Evolutionary conservation across 169 alveolate species (phyloP), one percentile per base, ranked within the genome.

Genomic region (Plasmodium adleri): DNA sequence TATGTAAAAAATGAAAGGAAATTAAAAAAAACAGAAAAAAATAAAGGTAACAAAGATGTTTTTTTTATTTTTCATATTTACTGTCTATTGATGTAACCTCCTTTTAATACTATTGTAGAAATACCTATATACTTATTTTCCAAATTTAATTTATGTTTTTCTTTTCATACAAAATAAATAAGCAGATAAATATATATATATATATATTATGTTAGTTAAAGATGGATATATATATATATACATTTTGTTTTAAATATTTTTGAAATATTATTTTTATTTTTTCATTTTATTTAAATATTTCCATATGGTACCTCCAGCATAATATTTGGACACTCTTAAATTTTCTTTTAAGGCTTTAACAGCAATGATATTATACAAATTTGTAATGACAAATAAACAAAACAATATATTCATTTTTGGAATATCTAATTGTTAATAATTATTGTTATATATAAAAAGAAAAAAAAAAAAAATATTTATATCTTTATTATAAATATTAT

Each of bases 11-110:
- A 39, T 39, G 9, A 6, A 5, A 39, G 9, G 9, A 39, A 39
- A 39, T 39, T 39, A 39, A 7, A 13, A 2, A 0, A 56, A 26
- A 62, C 4, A 2, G n/a, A 54, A 26, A 12, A 49, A 47, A 75
- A 39, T 62, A 63, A 62, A 32, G 24, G 1, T 39, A 39, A 39
- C 47, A 39, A 39, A 5, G 9, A 39, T 39, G 47, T 39, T 39
- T 39, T 39, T 39, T 4, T 39, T 39, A 28, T 17, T 26, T 49
- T 64, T 10, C 49, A 63, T 83, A 32, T 68, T 83, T 83, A 83
- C 91, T 83, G 91, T 68, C 91, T 68, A 72, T 83, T 83, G 73
- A 68, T 50, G 71, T 83, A 83, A 83, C 85, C 91, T 20, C 91
- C 91, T 72, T 83, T 83, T 39, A 83, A 43, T 22, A 83, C 22